These are phyloP conservation scores for Leccinum aurantiacum DNA, from an alignment of 768 basidiomycete genomes.

Conservation along the genomic window DNA sequence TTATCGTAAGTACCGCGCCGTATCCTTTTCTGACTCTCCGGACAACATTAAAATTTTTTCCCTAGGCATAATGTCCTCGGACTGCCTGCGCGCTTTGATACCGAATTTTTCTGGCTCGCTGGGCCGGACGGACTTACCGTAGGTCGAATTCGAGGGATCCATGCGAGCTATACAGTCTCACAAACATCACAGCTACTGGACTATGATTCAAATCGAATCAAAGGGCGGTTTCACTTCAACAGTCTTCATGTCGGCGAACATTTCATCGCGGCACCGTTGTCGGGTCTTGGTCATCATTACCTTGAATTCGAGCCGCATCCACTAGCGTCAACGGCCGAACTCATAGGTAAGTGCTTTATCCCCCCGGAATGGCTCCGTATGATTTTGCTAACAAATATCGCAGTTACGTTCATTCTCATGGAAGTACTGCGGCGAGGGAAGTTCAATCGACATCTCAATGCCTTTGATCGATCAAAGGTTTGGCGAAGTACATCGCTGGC, in stretches of 20 bases:
- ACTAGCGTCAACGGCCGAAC: constrained; percentile 48
- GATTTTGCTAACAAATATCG: constrained; percentile 12
- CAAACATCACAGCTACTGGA: constrained; percentile 45
- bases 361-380: neutral
- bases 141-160: constrained; percentile 18
- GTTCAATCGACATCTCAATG: constrained; percentile 50
- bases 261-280: constrained; percentile 51
- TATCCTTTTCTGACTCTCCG: neutral
- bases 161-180: constrained; percentile 6
- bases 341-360: constrained; percentile 40
- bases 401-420: constrained; percentile 65
- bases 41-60: neutral
- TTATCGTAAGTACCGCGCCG: constrained; percentile 45
- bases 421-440: constrained; percentile 62
- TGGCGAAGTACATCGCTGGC: constrained; percentile 39
- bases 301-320: constrained; percentile 55
- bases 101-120: constrained; percentile 59
- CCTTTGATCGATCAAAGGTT: constrained; percentile 47
- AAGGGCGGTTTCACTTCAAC: constrained; percentile 53
- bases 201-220: constrained; percentile 47
- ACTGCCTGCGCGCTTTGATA: constrained; percentile 62
- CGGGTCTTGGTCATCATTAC: constrained; percentile 55
- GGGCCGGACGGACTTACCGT: constrained; percentile 54
- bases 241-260: constrained; percentile 44
- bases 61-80: constrained; percentile 57